A percentile compares a stretch with the other conserved stretches of the same genome.
Evolutionary conservation across 2,329 filamentous ascomycete genomes (phyloP).

Genomic region (Talaromyces sp.): DNA sequence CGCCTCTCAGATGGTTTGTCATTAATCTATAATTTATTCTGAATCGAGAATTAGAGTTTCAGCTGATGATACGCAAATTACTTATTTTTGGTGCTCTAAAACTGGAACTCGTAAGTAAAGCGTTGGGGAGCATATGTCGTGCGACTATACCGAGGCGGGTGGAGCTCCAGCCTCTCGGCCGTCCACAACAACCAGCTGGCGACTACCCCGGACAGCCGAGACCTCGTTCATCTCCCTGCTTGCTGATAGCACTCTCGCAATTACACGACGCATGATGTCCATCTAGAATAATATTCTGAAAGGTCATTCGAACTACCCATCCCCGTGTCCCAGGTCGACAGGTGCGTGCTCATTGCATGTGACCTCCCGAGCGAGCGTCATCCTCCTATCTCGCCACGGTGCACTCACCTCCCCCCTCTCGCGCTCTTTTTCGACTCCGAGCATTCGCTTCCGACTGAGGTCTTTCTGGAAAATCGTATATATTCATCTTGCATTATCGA

Average conservation of each 20-base stretch:
- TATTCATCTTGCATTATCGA: background rate
- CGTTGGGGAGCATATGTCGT: too few relatives aligned
- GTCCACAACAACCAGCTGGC: background rate
- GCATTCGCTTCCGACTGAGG: background rate
- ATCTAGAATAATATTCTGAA: background rate
- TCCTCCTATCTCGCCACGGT: conserved; percentile 10
- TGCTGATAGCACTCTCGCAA: background rate
- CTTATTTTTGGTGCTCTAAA: background rate
- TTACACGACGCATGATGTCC: background rate
- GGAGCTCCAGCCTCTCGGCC: background rate
- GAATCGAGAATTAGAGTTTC: background rate
- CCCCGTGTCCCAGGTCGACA: background rate
- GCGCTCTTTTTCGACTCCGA: background rate
- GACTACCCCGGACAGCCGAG: background rate
- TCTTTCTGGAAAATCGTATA: background rate
- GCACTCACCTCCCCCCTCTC: background rate
- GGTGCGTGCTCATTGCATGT: conserved; percentile 8
- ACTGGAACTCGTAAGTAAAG: too few relatives aligned
- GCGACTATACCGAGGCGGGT: background rate
- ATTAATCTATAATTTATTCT: too few relatives aligned
- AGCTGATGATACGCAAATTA: background rate
- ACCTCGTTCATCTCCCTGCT: background rate
- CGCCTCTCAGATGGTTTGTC: background rate
- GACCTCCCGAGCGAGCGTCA: conserved; percentile 5
- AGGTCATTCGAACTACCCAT: background rate